Evolutionary conservation across 1,284 basidiomycete genomes (phyloP).

Genomic region (Cryptococcus amylolentus): DNA sequence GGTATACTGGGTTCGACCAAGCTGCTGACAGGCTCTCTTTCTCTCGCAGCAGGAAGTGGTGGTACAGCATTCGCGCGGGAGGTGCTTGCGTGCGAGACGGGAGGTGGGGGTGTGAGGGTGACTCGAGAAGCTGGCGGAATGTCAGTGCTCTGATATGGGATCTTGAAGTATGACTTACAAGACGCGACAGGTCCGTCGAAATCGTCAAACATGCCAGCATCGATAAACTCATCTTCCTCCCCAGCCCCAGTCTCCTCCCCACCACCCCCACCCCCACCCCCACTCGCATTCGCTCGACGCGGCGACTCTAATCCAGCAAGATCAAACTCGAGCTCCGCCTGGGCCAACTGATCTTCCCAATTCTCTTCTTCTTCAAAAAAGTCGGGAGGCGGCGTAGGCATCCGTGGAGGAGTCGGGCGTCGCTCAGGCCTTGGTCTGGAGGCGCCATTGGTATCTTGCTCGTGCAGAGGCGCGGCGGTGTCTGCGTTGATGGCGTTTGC

Average conservation of each 20-base stretch:
- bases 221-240: slow-evolving; percentile 6
- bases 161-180: slow-evolving; percentile 12
- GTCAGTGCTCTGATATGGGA: neutral
- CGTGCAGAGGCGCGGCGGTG: too few relatives aligned
- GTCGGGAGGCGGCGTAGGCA: slow-evolving; percentile 24
- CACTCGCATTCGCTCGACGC: neutral
- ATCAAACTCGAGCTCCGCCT: slow-evolving; percentile 24
- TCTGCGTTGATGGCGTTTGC: too few relatives aligned
- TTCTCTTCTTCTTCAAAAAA: slow-evolving; percentile 17
- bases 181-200: slow-evolving; percentile 21
- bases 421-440: too few relatives aligned
- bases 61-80: neutral
- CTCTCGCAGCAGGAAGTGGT: neutral
- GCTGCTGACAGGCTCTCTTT: neutral
- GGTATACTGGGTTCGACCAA: neutral
- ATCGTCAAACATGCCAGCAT: slow-evolving; percentile 20
- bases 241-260: neutral
- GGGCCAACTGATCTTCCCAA: slow-evolving; percentile 27
- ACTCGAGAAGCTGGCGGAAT: slow-evolving; percentile 22
- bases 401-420: neutral
- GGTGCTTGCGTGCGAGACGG: neutral
- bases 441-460: too few relatives aligned
- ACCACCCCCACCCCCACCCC: neutral
- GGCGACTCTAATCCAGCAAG: neutral
- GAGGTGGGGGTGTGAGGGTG: slow-evolving; percentile 20